These are phyloP conservation scores for Exserohilum turcica DNA, from an alignment of 2,329 filamentous ascomycete genomes.

Conservation along the genomic window DNA sequence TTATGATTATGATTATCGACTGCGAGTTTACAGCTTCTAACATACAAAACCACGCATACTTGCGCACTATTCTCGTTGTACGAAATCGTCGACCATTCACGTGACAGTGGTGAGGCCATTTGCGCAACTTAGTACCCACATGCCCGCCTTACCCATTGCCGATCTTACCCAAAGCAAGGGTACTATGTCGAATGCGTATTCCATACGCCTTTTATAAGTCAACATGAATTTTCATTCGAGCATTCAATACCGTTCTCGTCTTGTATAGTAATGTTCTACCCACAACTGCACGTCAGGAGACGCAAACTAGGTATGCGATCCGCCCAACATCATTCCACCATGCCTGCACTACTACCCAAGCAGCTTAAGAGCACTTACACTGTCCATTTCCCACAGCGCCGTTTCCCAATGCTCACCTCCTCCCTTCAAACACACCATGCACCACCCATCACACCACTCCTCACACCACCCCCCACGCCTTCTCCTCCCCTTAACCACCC, in stretches of 20 bases:
- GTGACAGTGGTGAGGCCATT: slow-evolving; percentile 3
- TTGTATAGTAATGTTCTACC: neutral
- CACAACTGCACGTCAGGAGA: neutral
- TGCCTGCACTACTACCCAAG: neutral
- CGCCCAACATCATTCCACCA: neutral
- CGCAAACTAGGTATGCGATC: too few species aligned
- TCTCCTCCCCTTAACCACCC: slow-evolving; percentile 1
- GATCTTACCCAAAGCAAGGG: neutral
- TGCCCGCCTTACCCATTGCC: neutral
- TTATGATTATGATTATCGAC: too few species aligned
- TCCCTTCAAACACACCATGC: too few species aligned
- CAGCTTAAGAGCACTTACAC: neutral
- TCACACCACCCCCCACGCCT: neutral
- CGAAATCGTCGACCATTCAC: too few species aligned
- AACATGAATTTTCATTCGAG: neutral
- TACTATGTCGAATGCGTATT: neutral
- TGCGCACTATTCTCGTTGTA: neutral
- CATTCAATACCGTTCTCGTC: neutral
- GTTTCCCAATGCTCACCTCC: too few species aligned
- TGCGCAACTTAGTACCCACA: slow-evolving; percentile 6
- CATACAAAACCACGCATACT: slow-evolving; percentile 2
- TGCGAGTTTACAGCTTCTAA: neutral
- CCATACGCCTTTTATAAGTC: neutral
- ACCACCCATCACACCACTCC: too few species aligned
- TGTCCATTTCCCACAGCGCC: too few species aligned